These are phyloP conservation scores for Parietaria judaica DNA, from an alignment of 306 rosid species.

Conservation along the genomic window DNA sequence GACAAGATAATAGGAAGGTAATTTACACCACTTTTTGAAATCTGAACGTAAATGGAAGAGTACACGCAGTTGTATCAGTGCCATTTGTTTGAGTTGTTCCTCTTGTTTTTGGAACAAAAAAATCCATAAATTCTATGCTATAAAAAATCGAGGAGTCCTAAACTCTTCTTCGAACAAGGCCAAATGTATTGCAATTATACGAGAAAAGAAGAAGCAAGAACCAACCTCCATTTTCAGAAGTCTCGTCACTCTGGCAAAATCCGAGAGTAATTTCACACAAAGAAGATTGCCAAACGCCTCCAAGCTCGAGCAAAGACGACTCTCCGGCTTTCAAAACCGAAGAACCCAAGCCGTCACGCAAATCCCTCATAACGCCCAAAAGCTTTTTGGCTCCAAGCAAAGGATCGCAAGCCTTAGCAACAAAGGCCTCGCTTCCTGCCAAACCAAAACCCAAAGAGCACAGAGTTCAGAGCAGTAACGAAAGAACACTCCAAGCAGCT, in stretches of 20 bases:
- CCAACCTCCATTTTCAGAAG: too few species aligned
- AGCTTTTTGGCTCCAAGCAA: constrained; percentile 44
- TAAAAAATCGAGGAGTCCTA: constrained; percentile 31
- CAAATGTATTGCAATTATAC: too few species aligned
- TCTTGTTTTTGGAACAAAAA: too few species aligned
- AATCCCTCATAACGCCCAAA: constrained; percentile 36
- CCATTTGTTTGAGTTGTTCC: too few species aligned
- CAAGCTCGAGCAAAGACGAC: constrained; percentile 50
- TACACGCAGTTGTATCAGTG: too few species aligned
- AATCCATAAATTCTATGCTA: too few species aligned
- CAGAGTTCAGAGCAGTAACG: not conserved
- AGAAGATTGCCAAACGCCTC: constrained; percentile 43
- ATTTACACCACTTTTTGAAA: too few species aligned
- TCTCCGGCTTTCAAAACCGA: constrained; percentile 14
- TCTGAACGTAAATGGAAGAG: too few species aligned
- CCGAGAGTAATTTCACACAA: constrained; percentile 28
- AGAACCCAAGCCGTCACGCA: constrained; percentile 32
- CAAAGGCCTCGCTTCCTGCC: constrained; percentile 30
- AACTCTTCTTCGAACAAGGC: too few species aligned
- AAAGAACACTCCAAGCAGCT: not conserved
- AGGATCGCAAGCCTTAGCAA: constrained; percentile 55
- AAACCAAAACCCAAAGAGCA: constrained; percentile 32
- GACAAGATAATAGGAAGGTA: too few species aligned
- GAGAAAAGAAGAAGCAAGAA: too few species aligned
- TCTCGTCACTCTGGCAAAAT: too few species aligned